Conservation (phyloP, 1,284 basidiomycete genomes). For the Cryptococcus sp. region DNA sequence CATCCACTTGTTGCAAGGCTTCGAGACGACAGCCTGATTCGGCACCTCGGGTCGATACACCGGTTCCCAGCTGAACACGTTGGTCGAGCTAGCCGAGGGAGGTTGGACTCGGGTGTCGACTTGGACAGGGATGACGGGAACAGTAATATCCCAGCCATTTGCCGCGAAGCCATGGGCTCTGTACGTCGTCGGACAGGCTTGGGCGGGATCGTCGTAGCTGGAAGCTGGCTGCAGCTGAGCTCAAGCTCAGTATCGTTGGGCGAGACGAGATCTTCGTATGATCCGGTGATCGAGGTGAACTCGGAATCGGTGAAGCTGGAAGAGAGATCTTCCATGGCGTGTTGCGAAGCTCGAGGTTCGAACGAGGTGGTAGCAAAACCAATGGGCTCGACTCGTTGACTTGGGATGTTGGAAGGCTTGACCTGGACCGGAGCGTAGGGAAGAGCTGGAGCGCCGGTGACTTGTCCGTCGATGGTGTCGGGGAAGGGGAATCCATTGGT, state of each 20-base stretch:
- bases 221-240: neutral
- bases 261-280: neutral
- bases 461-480: too few relatives aligned
- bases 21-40: neutral
- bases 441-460: neutral
- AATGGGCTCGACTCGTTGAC: neutral
- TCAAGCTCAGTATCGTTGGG: neutral
- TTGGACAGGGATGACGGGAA: neutral
- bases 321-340: too few relatives aligned
- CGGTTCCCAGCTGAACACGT: neutral
- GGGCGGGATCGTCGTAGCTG: neutral
- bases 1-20: neutral
- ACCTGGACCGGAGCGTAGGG: neutral
- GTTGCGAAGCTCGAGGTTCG: neutral
- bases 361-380: neutral
- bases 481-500: too few relatives aligned
- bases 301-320: too few relatives aligned
- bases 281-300: neutral
- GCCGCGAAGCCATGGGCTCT: neutral
- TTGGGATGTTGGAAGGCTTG: neutral
- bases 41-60: neutral
- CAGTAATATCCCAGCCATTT: neutral
- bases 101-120: neutral
- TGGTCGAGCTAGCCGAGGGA: neutral
- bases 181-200: neutral